Percentiles rank a stretch among this genome's conserved stretches.
These are phyloP conservation scores for Eruca vesicaria DNA, from an alignment of 441 rosid genomes.

Conservation along the genomic window DNA sequence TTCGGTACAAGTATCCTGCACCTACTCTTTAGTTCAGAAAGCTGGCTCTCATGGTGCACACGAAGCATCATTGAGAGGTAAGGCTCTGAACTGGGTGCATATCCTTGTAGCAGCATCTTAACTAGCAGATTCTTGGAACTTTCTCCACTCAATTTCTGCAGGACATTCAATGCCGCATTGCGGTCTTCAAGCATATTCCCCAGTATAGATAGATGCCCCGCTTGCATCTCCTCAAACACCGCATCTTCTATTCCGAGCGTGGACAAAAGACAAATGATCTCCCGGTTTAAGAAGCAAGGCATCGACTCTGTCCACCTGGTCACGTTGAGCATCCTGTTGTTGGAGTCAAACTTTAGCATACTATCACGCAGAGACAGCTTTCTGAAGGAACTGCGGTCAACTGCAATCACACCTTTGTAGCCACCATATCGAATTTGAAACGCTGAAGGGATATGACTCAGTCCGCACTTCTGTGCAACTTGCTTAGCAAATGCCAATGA, in stretches of 20 bases:
- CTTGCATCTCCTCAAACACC: constrained; percentile 62
- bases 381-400: constrained; percentile 71
- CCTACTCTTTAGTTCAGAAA: constrained; percentile 69
- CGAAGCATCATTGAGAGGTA: constrained; percentile 90
- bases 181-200: constrained; percentile 60
- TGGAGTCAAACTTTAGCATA: constrained; percentile 86
- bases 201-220: constrained; percentile 55
- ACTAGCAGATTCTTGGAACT: constrained; percentile 55
- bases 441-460: constrained; percentile 77
- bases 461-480: constrained; percentile 79
- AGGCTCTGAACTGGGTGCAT: constrained; percentile 72
- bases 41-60: constrained; percentile 60
- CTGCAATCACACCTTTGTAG: constrained; percentile 87
- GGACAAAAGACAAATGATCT: constrained; percentile 77
- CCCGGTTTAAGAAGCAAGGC: constrained; percentile 92
- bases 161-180: constrained; percentile 64
- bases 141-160: constrained; percentile 60
- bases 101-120: constrained; percentile 75
- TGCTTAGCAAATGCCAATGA: constrained; percentile 69
- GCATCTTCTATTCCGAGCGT: constrained; percentile 77
- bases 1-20: constrained; percentile 79
- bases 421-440: constrained; percentile 98
- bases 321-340: constrained; percentile 83
- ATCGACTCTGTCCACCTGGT: constrained; percentile 75
- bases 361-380: constrained; percentile 81